Conservation (phyloP, 768 basidiomycete species). For the Suillus alpinus region DNA sequence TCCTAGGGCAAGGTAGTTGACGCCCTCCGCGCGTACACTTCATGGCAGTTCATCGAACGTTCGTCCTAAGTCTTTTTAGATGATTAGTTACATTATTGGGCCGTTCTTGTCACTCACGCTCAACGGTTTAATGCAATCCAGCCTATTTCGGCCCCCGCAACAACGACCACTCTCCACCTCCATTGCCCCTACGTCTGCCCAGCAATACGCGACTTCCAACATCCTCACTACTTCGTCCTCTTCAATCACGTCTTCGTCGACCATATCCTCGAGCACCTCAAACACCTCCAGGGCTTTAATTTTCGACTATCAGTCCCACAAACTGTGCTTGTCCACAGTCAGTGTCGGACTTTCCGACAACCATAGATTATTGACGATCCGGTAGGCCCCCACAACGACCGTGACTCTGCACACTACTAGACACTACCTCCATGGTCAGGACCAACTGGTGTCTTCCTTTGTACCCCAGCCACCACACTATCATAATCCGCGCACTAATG, state of each 20-base stretch:
- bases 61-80: not conserved
- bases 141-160: slow-evolving; percentile 8
- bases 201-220: not conserved
- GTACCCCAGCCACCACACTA: not conserved
- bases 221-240: slow-evolving; percentile 6
- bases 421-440: not conserved
- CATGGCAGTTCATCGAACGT: not conserved
- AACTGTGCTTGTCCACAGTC: not conserved
- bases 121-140: not conserved
- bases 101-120: not conserved
- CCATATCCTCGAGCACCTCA: not conserved
- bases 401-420: not conserved
- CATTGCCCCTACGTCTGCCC: slow-evolving; percentile 6
- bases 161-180: slow-evolving; percentile 11
- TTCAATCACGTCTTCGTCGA: slow-evolving; percentile 2
- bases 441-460: not conserved
- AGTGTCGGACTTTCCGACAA: not conserved
- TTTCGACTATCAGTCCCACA: not conserved
- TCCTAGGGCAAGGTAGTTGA: slow-evolving; percentile 34
- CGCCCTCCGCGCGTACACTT: not conserved
- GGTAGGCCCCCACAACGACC: not conserved
- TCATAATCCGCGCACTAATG: slow-evolving; percentile 42
- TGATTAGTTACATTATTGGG: not conserved
- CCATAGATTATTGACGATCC: not conserved
- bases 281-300: slow-evolving; percentile 1